Evolutionary conservation across 1,139 yeast genomes (phyloP).

Genomic region (Suhomyces atakaporum): DNA sequence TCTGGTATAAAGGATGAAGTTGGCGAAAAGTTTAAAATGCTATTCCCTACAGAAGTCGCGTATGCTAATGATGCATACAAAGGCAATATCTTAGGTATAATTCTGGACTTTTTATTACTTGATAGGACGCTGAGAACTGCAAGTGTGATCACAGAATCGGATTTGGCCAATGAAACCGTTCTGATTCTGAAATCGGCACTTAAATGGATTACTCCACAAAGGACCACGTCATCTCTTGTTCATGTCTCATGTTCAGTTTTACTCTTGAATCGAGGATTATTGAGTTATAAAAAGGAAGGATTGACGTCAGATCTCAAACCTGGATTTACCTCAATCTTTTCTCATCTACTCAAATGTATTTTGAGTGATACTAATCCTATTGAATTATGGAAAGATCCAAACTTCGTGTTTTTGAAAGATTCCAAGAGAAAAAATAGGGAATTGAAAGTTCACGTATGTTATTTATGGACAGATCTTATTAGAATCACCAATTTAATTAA

Average conservation of each 20-base stretch:
- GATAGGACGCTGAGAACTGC: slow-evolving; percentile 3
- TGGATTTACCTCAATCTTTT: slow-evolving; percentile 22
- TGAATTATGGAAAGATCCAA: slow-evolving; percentile 45
- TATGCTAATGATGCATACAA: slow-evolving; percentile 23
- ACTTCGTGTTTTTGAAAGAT: slow-evolving; percentile 24
- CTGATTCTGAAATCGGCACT: background rate
- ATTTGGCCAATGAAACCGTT: background rate
- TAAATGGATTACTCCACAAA: background rate
- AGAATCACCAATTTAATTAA: slow-evolving; percentile 35
- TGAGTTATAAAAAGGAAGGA: slow-evolving; percentile 21
- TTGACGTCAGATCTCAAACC: slow-evolving; percentile 16
- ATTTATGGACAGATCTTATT: slow-evolving; percentile 40
- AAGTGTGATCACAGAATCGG: background rate
- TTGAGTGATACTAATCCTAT: slow-evolving; percentile 20
- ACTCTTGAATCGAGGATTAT: slow-evolving; percentile 26
- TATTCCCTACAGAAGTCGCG: slow-evolving; percentile 31
- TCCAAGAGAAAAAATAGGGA: slow-evolving; percentile 24
- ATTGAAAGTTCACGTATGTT: slow-evolving; percentile 35
- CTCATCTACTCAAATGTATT: slow-evolving; percentile 20
- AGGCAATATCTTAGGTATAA: slow-evolving; percentile 17
- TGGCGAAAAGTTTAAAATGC: slow-evolving; percentile 19
- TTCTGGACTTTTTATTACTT: slow-evolving; percentile 20
- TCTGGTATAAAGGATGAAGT: slow-evolving; percentile 16
- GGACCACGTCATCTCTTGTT: slow-evolving; percentile 23
- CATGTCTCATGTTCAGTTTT: slow-evolving; percentile 27